A percentile compares a stretch with the other conserved stretches of the same genome.
Evolutionary conservation across 345 rosid genomes (phyloP).

Genomic region (Salix viminalis): DNA sequence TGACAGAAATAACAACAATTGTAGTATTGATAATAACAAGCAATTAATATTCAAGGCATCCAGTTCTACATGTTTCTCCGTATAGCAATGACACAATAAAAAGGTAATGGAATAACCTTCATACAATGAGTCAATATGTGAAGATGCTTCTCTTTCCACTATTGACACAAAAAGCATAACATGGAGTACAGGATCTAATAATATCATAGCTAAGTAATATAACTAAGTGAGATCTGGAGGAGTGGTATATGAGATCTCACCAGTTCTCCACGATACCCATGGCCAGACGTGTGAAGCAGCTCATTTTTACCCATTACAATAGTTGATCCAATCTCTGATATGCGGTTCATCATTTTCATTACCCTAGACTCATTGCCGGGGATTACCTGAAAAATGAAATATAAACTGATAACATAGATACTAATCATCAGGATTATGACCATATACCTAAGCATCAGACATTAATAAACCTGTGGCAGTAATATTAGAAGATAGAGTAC

Average conservation of each 20-base stretch:
- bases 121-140: not conserved
- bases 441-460: not conserved
- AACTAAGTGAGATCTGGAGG: not conserved
- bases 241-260: constrained; percentile 37
- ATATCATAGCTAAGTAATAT: not conserved
- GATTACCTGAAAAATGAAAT: constrained; percentile 59
- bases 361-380: constrained; percentile 98
- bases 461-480: not conserved
- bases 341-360: constrained; percentile 95
- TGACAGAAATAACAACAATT: not conserved
- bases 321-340: constrained; percentile 85
- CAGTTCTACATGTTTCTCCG: not conserved
- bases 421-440: not conserved
- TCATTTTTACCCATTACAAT: constrained; percentile 87
- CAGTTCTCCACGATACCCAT: constrained; percentile 94
- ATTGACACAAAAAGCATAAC: not conserved
- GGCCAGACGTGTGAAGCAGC: constrained; percentile 92
- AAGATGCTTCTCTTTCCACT: not conserved
- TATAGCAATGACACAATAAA: not conserved
- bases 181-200: not conserved
- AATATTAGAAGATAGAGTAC: not conserved
- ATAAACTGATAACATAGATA: not conserved
- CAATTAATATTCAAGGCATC: not conserved
- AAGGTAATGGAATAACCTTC: not conserved
- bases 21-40: not conserved